Evolutionary conservation across 257 asterid species (phyloP).

Genomic region (Solanum rostratum): DNA sequence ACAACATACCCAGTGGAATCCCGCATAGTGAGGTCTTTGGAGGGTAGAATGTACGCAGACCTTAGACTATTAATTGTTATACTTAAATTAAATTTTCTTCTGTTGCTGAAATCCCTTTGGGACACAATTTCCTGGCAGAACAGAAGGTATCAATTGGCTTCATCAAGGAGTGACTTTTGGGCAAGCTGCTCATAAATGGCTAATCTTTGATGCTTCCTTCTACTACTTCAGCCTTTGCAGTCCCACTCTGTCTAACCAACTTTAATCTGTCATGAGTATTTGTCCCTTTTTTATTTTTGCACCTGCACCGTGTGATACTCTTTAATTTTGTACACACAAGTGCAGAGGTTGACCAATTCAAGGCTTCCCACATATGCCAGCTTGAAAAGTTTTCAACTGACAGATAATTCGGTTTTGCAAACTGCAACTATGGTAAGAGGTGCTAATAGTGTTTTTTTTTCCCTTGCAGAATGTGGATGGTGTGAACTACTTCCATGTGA

Average conservation of each 20-base stretch:
- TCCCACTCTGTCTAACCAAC: not conserved
- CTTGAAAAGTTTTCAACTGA: not conserved
- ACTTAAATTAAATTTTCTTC: not conserved
- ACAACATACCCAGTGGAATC: no score
- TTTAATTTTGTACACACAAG: not conserved
- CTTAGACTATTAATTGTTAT: not conserved
- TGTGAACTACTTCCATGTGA: constrained; percentile 94
- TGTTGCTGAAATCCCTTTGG: not conserved
- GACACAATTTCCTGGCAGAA: not conserved
- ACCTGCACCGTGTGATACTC: not conserved
- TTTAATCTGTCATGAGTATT: not conserved
- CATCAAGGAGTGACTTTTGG: not conserved
- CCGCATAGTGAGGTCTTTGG: no score
- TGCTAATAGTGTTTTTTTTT: constrained; percentile 16
- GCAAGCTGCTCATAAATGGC: not conserved
- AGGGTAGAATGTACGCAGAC: no score
- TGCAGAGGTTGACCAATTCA: not conserved
- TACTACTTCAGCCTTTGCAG: not conserved
- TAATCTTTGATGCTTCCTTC: not conserved
- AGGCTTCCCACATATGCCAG: not conserved
- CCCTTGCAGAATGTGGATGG: constrained; percentile 81
- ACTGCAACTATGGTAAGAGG: not conserved
- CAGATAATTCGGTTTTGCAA: not conserved
- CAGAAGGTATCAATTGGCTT: not conserved
- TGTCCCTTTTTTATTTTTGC: not conserved